A percentile compares a stretch with the other conserved stretches of the same genome.
Conservation (phyloP, 2,329 filamentous ascomycete species). For the Aspergillus sp. region DNA sequence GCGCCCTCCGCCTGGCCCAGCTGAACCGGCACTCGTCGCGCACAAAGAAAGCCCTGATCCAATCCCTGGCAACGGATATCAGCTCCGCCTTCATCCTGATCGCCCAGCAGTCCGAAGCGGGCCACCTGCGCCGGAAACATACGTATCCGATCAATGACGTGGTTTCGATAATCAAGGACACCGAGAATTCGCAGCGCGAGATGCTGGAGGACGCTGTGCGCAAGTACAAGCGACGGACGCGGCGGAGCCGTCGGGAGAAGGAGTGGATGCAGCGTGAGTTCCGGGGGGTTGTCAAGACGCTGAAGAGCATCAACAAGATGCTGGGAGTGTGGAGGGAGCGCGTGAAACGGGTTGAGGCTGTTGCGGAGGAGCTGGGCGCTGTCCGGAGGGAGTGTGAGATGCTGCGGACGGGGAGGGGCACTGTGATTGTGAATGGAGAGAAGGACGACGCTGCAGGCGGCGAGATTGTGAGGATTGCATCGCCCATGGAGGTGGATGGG, state of each 20-base stretch:
- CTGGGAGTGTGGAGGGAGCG: conserved; percentile 2
- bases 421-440: not conserved
- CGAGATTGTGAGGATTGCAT: not conserved
- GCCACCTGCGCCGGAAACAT: conserved; percentile 14
- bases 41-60: conserved; percentile 15
- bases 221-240: conserved; percentile 10
- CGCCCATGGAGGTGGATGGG: not conserved
- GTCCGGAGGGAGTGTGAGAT: conserved; percentile 5
- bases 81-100: conserved; percentile 20
- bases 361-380: conserved; percentile 1
- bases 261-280: conserved; percentile 14
- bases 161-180: conserved; percentile 16
- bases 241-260: conserved; percentile 11
- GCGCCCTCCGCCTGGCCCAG: conserved; percentile 15
- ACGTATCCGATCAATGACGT: conserved; percentile 18
- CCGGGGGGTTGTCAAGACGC: conserved; percentile 9
- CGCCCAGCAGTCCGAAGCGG: conserved; percentile 15
- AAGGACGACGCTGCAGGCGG: not conserved
- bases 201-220: conserved; percentile 12
- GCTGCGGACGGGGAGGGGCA: conserved; percentile 1
- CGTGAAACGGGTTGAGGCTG: not conserved
- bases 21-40: conserved; percentile 10
- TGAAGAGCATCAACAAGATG: conserved; percentile 6
- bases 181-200: conserved; percentile 9
- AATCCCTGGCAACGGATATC: conserved; percentile 23